Percentiles rank a stretch among this genome's conserved stretches.
phyloP scores from a whole-genome alignment of 306 rosid species.

The Ormosia semicastrata region DNA sequence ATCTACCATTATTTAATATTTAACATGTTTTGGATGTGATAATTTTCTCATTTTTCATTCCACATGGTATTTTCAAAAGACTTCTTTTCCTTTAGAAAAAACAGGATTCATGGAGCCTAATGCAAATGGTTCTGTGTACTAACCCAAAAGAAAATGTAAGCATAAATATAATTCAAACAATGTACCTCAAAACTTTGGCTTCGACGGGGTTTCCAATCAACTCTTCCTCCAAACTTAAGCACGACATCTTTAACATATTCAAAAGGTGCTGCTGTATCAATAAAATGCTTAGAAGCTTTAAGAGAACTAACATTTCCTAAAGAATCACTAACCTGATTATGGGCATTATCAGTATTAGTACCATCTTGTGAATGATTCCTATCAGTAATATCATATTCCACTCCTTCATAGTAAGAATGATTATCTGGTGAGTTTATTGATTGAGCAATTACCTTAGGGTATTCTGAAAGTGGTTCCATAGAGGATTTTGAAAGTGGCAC shows the following conservation, averaged over 20 bases:
- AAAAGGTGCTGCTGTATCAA: slow-evolving; percentile 42
- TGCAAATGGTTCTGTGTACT: background rate
- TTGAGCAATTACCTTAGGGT: slow-evolving; percentile 32
- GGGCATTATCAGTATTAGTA: background rate
- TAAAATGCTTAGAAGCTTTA: background rate
- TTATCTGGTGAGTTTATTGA: slow-evolving; percentile 21
- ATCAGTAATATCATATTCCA: background rate
- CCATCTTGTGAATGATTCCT: background rate
- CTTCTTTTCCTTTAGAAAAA: no score
- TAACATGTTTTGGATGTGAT: background rate
- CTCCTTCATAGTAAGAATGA: background rate
- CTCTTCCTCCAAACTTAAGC: slow-evolving; percentile 40
- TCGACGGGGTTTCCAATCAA: slow-evolving; percentile 44
- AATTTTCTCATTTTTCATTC: background rate
- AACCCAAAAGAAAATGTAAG: background rate
- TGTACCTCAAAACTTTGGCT: slow-evolving; percentile 37
- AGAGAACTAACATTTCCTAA: background rate
- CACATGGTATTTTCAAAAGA: background rate
- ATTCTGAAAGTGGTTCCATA: slow-evolving; percentile 30
- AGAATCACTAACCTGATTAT: slow-evolving; percentile 1
- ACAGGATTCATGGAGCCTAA: background rate
- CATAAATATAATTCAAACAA: background rate
- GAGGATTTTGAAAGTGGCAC: slow-evolving; percentile 27
- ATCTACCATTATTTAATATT: background rate
- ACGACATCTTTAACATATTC: slow-evolving; percentile 50